Base-by-base conservation (phyloP, 176 grass and related monocot genomes). In the Oryza meyeriana region DNA sequence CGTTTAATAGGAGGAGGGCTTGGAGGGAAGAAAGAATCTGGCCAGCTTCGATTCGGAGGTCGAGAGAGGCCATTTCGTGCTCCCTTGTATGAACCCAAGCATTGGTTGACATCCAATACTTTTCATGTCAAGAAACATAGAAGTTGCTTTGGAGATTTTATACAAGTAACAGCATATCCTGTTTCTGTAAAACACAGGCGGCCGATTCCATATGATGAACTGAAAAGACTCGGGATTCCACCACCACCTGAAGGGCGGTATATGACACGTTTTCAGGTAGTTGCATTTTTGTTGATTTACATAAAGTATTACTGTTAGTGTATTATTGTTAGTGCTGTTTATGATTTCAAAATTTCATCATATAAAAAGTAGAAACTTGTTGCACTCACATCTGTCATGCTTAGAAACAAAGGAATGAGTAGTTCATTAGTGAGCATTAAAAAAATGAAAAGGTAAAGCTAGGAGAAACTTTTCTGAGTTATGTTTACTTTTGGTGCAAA, bases 21-120 rank as follows among this genome's bases (percentile, higher is more conserved):
- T 78, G 92, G 95, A 86, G 95, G 95, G 30, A 93, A 87, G 88
- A 98, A 98, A 86, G 95, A 98, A 91, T 98, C 92, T 89, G 95
- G 95, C 52, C 95, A 98, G 76, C 84, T 98, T 86, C 90, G 95
- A 18, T 98, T 98, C 24, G 95, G 95, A 79, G 95, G 92, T 71
- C 90, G 95, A 42, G 95, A 98, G 90, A 94, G 95, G 81, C 92
- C 95, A 86, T 98, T 98, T 76, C 90, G 88, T 79, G 95, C 95
- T 89, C 95, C 95, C 72, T 88, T 98, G 95, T 98, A 94, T 84
- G 88, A 58, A 88, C 61, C 16, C 22, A 27, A 25, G 47, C 64
- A 32, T 80, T 16, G 32, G 48, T 71, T 83, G 57, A 10, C 55
- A 4, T 78, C 8, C 5, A 24, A 34, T 71, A 79, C 69, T 79